phyloP scores from a whole-genome alignment of 1,284 basidiomycete species.

The Veloboletus limbatus region DNA sequence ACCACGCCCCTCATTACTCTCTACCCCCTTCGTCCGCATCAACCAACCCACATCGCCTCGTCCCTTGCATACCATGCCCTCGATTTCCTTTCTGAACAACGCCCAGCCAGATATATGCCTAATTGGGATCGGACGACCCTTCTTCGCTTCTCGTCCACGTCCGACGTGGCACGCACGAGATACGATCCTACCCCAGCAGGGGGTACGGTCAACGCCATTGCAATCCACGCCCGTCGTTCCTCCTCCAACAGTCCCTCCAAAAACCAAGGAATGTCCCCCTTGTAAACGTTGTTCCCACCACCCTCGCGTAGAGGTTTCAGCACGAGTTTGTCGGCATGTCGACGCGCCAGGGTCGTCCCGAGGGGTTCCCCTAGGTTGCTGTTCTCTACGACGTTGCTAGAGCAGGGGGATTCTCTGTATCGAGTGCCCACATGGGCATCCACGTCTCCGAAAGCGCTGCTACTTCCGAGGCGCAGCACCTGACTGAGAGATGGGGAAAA shows the following conservation, averaged over 20 bases:
- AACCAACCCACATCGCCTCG: slow-evolving; percentile 78
- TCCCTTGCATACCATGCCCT: slow-evolving; percentile 22
- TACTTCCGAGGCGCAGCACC: slow-evolving; percentile 37
- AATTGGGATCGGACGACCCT: slow-evolving; percentile 68
- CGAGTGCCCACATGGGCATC: slow-evolving; percentile 81
- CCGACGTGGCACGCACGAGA: slow-evolving; percentile 60
- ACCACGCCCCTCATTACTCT: slow-evolving; percentile 87
- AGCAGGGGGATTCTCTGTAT: slow-evolving; percentile 27
- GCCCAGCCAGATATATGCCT: slow-evolving; percentile 90
- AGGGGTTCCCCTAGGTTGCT: slow-evolving; percentile 14
- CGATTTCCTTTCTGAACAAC: slow-evolving; percentile 57
- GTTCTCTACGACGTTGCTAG: background rate
- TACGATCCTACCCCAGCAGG: slow-evolving; percentile 68
- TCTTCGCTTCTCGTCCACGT: slow-evolving; percentile 4
- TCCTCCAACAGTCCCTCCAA: slow-evolving; percentile 55
- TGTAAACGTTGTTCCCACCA: slow-evolving; percentile 96
- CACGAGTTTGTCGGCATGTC: slow-evolving; percentile 60
- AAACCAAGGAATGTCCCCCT: slow-evolving; percentile 76
- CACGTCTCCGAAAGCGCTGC: slow-evolving; percentile 62
- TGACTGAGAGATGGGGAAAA: slow-evolving; percentile 56
- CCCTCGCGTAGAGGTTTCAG: slow-evolving; percentile 97
- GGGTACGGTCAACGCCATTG: slow-evolving; percentile 88
- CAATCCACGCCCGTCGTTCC: slow-evolving; percentile 82
- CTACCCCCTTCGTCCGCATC: slow-evolving; percentile 88
- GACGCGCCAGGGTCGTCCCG: slow-evolving; percentile 45